phyloP scores from a whole-genome alignment of 257 asterid species.

The Thymus mandschuricus region DNA sequence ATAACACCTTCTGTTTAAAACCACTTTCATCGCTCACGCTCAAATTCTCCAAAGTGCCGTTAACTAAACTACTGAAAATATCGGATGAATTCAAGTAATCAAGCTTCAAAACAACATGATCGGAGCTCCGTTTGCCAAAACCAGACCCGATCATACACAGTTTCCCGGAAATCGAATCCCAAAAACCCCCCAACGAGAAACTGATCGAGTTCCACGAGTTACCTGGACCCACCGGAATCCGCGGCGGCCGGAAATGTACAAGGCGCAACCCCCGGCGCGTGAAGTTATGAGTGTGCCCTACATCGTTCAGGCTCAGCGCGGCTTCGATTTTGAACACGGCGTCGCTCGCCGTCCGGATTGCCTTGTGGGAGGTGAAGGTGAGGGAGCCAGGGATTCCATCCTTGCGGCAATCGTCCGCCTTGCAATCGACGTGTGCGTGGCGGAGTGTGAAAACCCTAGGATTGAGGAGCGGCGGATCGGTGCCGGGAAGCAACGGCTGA shows the following conservation, averaged over 20 bases:
- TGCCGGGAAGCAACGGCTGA: conserved; percentile 38
- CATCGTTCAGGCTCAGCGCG: conserved; percentile 32
- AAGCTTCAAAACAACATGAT: conserved; percentile 70
- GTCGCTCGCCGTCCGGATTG: conserved; percentile 51
- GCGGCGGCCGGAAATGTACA: conserved; percentile 67
- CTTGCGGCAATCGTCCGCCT: conserved; percentile 26
- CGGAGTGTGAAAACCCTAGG: conserved; percentile 39
- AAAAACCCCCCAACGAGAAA: conserved; percentile 60
- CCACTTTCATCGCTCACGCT: conserved; percentile 29
- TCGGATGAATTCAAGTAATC: conserved; percentile 66
- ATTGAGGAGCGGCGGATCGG: conserved; percentile 38
- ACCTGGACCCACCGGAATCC: conserved; percentile 50
- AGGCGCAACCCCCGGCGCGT: conserved; percentile 68
- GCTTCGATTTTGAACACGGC: conserved; percentile 64
- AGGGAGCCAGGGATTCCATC: conserved; percentile 41
- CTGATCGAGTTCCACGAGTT: conserved; percentile 27
- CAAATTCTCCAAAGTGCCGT: conserved; percentile 63
- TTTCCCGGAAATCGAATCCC: conserved; percentile 78
- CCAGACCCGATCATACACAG: conserved; percentile 89
- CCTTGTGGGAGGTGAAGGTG: conserved; percentile 42
- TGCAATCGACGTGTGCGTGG: conserved; percentile 43
- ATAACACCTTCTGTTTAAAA: conserved; percentile 34
- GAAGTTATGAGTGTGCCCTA: conserved; percentile 38
- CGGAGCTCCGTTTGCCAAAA: conserved; percentile 36
- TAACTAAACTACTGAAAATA: conserved; percentile 67